Evolutionary conservation across 2,329 filamentous ascomycete genomes (phyloP), one percentile per base, ranked within the genome.

Genomic region (Sclerotinia nivalis): DNA sequence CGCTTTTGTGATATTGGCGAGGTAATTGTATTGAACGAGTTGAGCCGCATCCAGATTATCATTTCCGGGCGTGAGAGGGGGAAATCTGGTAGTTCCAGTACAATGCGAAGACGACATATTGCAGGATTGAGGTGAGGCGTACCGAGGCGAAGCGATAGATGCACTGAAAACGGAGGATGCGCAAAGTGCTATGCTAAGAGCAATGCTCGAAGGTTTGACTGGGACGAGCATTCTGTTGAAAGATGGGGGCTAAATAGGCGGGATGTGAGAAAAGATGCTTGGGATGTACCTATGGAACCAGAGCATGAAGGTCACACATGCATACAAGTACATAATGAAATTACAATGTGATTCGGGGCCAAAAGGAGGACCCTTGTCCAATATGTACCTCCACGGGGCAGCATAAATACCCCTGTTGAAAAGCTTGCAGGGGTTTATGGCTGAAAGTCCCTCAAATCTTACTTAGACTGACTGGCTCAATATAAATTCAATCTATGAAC

Each of bases 1-100:
- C 22, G 37, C 15, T 10, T 45, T 58, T n/a, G 64, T 58, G 8
- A 12, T 45, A 34, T 58, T 31, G 20, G 34, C 25, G 7, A 58
- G 37, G 12, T 58, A 49, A 5, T 58, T 43, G 28, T 67, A 67
- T 49, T 66, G 37, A 34, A 28, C 25, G 13, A 43, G 25, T 18
- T 66, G 37, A n/a, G 37, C 52, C 25, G 18, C 64, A 34, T 56
- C 28, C 6, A 66, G 37, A 13, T 66, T 37, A 31, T 56, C 54
- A 56, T 28, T 56, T 34, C 28, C 31, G 6, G 54, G 54, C 6
- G 54, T 37, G 31, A 56, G 54, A 56, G 54, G 54, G 31, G 31
- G 20, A 37, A 56, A 56, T 37, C 55, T 37, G 55, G 22, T 15
- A 12, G 55, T 10, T 15, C 55, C 34, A n/a, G 55, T 7, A 56